phyloP scores from a whole-genome alignment of 306 rosid genomes.

The Vigna reflexopilosa region DNA sequence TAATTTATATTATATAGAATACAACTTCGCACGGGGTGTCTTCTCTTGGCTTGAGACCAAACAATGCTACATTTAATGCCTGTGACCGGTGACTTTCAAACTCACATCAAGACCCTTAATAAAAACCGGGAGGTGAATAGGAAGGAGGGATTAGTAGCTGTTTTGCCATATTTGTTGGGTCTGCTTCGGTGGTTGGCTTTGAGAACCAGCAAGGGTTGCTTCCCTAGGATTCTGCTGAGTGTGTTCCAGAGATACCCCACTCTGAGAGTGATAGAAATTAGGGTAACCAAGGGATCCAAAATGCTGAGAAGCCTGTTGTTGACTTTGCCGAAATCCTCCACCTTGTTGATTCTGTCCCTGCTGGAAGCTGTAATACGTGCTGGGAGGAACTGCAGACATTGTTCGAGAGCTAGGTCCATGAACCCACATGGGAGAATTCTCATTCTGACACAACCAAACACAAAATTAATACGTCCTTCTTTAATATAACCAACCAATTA shows the following conservation, averaged over 20 bases:
- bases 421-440: conserved; percentile 95
- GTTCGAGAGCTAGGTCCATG: conserved; percentile 96
- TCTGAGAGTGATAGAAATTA: conserved; percentile 83
- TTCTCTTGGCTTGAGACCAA: conserved; percentile 76
- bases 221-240: conserved; percentile 92
- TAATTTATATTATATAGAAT: conserved; percentile 67
- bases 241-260: conserved; percentile 81
- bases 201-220: conserved; percentile 73
- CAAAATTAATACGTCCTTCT: neutral
- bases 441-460: conserved; percentile 64
- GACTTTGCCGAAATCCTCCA: conserved; percentile 83
- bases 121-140: conserved; percentile 63
- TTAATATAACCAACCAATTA: conserved; percentile 12
- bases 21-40: conserved; percentile 81
- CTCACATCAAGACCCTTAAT: conserved; percentile 68
- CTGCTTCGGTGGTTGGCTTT: conserved; percentile 87
- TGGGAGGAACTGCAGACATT: conserved; percentile 84
- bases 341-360: conserved; percentile 96
- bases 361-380: conserved; percentile 85
- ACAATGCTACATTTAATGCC: conserved; percentile 61
- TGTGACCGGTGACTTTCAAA: conserved; percentile 67
- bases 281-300: conserved; percentile 75
- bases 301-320: conserved; percentile 86
- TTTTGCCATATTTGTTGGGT: conserved; percentile 97
- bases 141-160: conserved; percentile 69